These are phyloP conservation scores for Euphorbia peplus DNA, from an alignment of 345 rosid genomes.

Conservation along the genomic window DNA sequence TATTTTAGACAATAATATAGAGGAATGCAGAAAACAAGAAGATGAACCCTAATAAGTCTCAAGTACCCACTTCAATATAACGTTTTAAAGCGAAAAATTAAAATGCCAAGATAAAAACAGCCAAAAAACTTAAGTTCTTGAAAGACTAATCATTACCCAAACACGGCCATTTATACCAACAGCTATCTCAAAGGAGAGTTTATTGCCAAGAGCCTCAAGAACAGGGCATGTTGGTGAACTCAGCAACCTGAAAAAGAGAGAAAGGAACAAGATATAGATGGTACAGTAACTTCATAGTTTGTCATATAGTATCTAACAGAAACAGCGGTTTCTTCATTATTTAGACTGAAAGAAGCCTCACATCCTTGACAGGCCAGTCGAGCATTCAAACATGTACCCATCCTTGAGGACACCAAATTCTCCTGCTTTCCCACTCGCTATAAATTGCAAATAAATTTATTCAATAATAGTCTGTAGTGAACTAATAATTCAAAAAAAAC, in stretches of 20 bases:
- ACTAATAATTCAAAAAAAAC: slow-evolving; percentile 1
- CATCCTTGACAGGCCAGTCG: slow-evolving; percentile 79
- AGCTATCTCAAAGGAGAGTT: slow-evolving; percentile 74
- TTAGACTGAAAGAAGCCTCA: slow-evolving; percentile 29
- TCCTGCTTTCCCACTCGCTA: slow-evolving; percentile 80
- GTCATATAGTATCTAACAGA: neutral
- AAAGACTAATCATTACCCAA: slow-evolving; percentile 47
- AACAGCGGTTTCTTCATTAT: neutral
- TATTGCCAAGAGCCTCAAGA: slow-evolving; percentile 77
- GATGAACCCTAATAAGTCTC: too few species aligned
- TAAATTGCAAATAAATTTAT: slow-evolving; percentile 14
- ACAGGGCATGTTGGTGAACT: slow-evolving; percentile 73
- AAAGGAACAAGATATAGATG: slow-evolving; percentile 1
- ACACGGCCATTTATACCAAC: slow-evolving; percentile 78
- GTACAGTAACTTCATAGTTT: neutral
- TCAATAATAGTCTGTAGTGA: neutral
- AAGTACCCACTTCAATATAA: neutral
- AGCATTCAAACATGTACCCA: slow-evolving; percentile 81
- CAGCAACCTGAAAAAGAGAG: slow-evolving; percentile 49
- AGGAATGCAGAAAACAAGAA: too few species aligned
- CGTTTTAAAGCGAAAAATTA: neutral
- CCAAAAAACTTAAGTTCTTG: neutral
- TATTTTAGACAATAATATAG: too few species aligned
- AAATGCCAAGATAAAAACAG: neutral
- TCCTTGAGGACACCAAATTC: slow-evolving; percentile 68